A percentile compares a stretch with the other conserved stretches of the same genome.
phyloP scores from a whole-genome alignment of 257 asterid genomes.

The Orobanche coerulescens region DNA sequence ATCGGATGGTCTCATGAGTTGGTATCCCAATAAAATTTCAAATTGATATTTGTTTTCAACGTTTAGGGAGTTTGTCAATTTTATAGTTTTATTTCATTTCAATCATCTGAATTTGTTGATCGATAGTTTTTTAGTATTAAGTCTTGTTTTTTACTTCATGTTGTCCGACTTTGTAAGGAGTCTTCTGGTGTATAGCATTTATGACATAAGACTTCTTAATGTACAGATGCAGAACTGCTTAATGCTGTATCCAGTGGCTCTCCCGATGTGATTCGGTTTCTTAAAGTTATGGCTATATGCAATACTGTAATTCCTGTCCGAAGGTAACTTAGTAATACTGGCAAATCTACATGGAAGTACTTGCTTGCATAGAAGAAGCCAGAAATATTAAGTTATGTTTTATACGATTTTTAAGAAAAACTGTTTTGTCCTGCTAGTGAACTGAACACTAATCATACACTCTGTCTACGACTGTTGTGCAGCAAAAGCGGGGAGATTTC shows the following conservation, averaged over 20 bases:
- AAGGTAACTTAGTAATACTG: conserved; percentile 63
- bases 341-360: conserved; percentile 16
- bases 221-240: conserved; percentile 61
- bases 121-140: not conserved
- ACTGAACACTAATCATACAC: conserved; percentile 9
- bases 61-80: not conserved
- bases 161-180: not conserved
- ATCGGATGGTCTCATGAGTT: conserved; percentile 2
- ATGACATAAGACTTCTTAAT: conserved; percentile 8
- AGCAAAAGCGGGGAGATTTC: conserved; percentile 68
- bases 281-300: conserved; percentile 88
- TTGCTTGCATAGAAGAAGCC: conserved; percentile 23
- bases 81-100: not conserved
- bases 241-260: conserved; percentile 66
- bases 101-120: not conserved
- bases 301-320: conserved; percentile 87
- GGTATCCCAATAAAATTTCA: not conserved
- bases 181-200: conserved; percentile 3
- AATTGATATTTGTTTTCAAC: not conserved
- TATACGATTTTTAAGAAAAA: not conserved
- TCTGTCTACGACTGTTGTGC: conserved; percentile 20
- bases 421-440: conserved; percentile 16
- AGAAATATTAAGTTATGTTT: not conserved
- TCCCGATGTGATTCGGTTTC: conserved; percentile 61
- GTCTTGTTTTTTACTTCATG: not conserved